Percentiles rank a stretch among this genome's conserved stretches.
Conservation (phyloP, 495 filamentous ascomycete genomes). For the Geoglossum glabrum region DNA sequence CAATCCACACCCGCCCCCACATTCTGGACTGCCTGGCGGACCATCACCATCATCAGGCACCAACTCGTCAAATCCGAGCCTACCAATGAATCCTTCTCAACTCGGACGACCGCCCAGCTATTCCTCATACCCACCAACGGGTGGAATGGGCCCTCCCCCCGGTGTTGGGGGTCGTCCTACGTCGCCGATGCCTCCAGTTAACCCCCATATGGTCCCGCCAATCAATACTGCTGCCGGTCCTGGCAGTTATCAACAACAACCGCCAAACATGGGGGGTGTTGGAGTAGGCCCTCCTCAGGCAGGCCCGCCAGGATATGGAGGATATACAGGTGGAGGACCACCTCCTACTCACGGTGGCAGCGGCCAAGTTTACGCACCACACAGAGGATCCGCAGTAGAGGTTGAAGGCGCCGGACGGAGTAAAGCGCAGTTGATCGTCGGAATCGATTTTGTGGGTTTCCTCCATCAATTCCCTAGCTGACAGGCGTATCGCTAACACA, state of each 20-base stretch:
- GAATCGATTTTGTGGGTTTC: conserved; percentile 55
- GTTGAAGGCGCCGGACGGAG: conserved; percentile 70
- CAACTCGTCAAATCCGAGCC: conserved; percentile 30
- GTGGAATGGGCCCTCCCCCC: conserved; percentile 3
- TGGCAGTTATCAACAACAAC: background rate
- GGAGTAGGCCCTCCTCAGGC: conserved; percentile 2
- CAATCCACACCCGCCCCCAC: conserved; percentile 2
- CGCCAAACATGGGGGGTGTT: background rate
- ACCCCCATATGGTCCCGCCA: conserved; percentile 21
- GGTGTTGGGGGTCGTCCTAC: conserved; percentile 29
- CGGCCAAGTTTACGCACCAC: conserved; percentile 2
- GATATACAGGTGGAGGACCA: background rate
- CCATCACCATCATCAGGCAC: conserved; percentile 7
- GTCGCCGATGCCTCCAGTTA: conserved; percentile 30
- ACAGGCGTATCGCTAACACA: too few species aligned
- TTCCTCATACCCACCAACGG: conserved; percentile 33
- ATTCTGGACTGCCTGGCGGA: conserved; percentile 1
- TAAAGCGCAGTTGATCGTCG: conserved; percentile 62
- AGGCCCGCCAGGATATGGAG: conserved; percentile 3
- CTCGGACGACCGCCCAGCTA: conserved; percentile 53
- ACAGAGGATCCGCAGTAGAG: conserved; percentile 46
- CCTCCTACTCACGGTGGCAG: background rate
- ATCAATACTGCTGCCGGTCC: conserved; percentile 4
- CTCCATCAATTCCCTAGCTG: background rate
- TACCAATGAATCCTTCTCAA: conserved; percentile 28